These are phyloP conservation scores for Fusarium hostae DNA, from an alignment of 2,329 filamentous ascomycete species.

Conservation along the genomic window DNA sequence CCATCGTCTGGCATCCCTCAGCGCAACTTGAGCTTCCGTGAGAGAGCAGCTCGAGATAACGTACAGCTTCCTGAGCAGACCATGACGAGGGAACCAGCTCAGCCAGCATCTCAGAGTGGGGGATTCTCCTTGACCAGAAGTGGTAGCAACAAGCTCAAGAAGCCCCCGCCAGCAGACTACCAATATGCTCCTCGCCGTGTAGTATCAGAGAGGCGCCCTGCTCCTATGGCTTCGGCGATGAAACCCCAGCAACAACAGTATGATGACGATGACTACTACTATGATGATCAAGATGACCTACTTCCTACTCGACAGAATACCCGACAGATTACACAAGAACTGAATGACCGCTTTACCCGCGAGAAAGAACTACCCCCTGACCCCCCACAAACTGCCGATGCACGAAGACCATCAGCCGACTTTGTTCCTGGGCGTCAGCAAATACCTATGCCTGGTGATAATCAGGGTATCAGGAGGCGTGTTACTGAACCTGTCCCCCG, in stretches of 20 bases:
- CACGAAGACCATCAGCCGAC: constrained; percentile 30
- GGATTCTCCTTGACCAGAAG: constrained; percentile 57
- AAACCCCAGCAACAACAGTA: constrained; percentile 21
- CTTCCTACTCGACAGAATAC: constrained; percentile 21
- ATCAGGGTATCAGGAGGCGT: constrained; percentile 44
- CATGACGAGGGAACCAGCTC: constrained; percentile 39
- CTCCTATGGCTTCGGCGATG: constrained; percentile 16
- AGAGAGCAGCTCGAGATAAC: constrained; percentile 62
- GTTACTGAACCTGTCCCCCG: constrained; percentile 47
- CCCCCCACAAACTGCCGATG: constrained; percentile 41
- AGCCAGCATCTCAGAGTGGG: constrained; percentile 47
- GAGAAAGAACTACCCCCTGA: constrained; percentile 50
- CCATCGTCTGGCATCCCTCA: constrained; percentile 55
- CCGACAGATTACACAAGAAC: constrained; percentile 25
- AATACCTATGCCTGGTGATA: constrained; percentile 33
- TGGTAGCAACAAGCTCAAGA: constrained; percentile 69
- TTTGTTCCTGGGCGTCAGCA: constrained; percentile 13
- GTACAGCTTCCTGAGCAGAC: constrained; percentile 49
- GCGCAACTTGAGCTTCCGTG: constrained; percentile 70
- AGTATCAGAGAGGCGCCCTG: constrained; percentile 54
- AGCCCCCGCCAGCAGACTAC: constrained; percentile 65
- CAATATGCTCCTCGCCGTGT: constrained; percentile 56
- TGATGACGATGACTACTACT: constrained; percentile 35
- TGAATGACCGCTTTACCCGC: constrained; percentile 45
- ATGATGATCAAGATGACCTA: constrained; percentile 32